A percentile compares a stretch with the other conserved stretches of the same genome.
phyloP scores from a whole-genome alignment of 108 stramenopile species.

The Nitzschia sp. region DNA sequence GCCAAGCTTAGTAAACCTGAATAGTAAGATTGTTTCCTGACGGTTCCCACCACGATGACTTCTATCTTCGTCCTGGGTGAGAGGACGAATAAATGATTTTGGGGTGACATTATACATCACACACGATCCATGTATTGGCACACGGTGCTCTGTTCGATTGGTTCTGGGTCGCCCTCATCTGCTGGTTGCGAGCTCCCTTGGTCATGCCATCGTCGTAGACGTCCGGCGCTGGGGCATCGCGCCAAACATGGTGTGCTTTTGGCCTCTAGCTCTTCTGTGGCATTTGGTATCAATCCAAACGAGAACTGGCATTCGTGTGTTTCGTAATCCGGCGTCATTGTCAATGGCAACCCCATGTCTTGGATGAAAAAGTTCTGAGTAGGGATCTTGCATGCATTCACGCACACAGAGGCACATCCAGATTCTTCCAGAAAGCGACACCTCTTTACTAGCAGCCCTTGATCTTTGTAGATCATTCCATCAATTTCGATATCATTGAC shows the following conservation, averaged over 20 bases:
- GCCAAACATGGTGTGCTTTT: conserved; percentile 73
- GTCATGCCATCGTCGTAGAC: conserved; percentile 62
- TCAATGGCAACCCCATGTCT: conserved; percentile 85
- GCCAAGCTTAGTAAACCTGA: too few species aligned
- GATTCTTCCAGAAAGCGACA: conserved; percentile 93
- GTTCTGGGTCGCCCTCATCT: too few species aligned
- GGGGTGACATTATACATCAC: too few species aligned
- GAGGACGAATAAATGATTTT: too few species aligned
- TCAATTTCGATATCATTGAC: conserved; percentile 76
- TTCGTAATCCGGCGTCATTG: conserved; percentile 89
- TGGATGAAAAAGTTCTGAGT: conserved; percentile 90
- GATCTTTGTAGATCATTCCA: conserved; percentile 52
- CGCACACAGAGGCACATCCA: conserved; percentile 89
- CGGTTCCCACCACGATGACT: too few species aligned
- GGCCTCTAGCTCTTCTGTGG: conserved; percentile 63
- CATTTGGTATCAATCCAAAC: conserved; percentile 70
- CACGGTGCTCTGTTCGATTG: too few species aligned
- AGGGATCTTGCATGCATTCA: conserved; percentile 94
- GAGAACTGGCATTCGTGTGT: conserved; percentile 86
- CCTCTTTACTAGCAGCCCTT: conserved; percentile 87
- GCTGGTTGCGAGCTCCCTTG: background rate
- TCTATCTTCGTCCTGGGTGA: too few species aligned
- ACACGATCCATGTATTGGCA: conserved; percentile 16
- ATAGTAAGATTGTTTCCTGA: too few species aligned
- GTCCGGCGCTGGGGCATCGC: conserved; percentile 73